phyloP scores from a whole-genome alignment of 768 basidiomycete genomes.

The Tulasnella sp. region DNA sequence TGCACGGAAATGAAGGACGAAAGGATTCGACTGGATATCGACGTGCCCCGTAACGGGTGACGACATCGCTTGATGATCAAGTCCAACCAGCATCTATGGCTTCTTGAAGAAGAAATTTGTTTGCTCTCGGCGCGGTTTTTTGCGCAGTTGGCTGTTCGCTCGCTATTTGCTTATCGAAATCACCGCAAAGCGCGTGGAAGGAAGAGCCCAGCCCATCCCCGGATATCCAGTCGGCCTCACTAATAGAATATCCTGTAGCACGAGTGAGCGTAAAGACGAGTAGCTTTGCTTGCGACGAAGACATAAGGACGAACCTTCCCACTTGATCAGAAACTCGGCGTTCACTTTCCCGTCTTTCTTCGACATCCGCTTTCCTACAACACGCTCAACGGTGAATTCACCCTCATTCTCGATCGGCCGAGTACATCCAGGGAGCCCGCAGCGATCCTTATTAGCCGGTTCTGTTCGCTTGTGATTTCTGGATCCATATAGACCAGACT shows the following conservation, averaged over 20 bases:
- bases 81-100: background rate
- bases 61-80: background rate
- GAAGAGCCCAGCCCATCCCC: background rate
- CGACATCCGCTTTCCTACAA: background rate
- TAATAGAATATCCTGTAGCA: background rate
- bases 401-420: background rate
- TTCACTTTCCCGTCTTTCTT: background rate
- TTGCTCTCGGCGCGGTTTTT: background rate
- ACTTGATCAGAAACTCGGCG: background rate
- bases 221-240: background rate
- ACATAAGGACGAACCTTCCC: background rate
- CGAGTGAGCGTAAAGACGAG: background rate
- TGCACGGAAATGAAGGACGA: background rate
- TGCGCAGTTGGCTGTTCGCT: background rate
- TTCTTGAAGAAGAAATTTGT: background rate
- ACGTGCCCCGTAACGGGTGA: too few relatives aligned
- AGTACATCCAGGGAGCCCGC: background rate
- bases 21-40: background rate
- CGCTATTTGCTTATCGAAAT: background rate
- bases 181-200: background rate
- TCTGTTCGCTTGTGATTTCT: background rate
- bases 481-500: background rate
- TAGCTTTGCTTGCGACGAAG: background rate
- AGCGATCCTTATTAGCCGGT: background rate
- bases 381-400: background rate